Percentiles rank a stretch among this genome's conserved stretches.
phyloP scores from a whole-genome alignment of 768 basidiomycete species.

The Solioccasus polychromus region DNA sequence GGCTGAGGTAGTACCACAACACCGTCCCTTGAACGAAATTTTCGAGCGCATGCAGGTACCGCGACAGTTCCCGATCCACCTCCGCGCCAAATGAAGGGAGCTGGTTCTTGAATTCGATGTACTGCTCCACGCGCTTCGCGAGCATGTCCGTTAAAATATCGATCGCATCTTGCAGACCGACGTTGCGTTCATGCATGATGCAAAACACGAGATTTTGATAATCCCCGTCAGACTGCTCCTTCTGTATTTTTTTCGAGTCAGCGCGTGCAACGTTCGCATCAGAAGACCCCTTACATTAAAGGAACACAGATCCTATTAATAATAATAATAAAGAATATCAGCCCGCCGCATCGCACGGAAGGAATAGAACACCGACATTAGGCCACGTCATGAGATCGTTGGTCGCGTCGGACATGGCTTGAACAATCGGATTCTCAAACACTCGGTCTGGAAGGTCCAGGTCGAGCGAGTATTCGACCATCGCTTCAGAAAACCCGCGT shows the following conservation, averaged over 20 bases:
- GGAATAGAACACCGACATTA: constrained; percentile 29
- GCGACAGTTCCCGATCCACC: constrained; percentile 32
- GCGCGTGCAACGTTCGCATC: constrained; percentile 9
- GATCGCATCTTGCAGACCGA: constrained; percentile 34
- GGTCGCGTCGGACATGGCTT: constrained; percentile 39
- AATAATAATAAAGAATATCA: constrained; percentile 8
- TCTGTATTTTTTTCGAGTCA: constrained; percentile 20
- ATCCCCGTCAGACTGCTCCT: constrained; percentile 39
- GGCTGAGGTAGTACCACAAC: constrained; percentile 40
- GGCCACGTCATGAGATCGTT: constrained; percentile 42
- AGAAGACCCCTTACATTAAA: constrained; percentile 26
- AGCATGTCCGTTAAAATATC: constrained; percentile 39
- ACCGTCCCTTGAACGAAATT: constrained; percentile 40
- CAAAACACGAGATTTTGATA: constrained; percentile 41
- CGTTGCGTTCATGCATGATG: constrained; percentile 34
- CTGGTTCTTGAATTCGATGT: constrained; percentile 29
- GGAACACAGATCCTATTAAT: constrained; percentile 25
- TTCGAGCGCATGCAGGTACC: constrained; percentile 35
- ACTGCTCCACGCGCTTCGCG: constrained; percentile 33
- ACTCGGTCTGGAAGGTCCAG: constrained; percentile 36
- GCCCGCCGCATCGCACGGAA: not conserved
- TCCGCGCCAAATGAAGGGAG: constrained; percentile 36
- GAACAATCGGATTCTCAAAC: constrained; percentile 33
- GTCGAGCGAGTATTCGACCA: constrained; percentile 37
- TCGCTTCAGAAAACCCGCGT: constrained; percentile 23